These are phyloP conservation scores for Lepraria neglecta DNA, from an alignment of 495 filamentous ascomycete species.

Conservation along the genomic window DNA sequence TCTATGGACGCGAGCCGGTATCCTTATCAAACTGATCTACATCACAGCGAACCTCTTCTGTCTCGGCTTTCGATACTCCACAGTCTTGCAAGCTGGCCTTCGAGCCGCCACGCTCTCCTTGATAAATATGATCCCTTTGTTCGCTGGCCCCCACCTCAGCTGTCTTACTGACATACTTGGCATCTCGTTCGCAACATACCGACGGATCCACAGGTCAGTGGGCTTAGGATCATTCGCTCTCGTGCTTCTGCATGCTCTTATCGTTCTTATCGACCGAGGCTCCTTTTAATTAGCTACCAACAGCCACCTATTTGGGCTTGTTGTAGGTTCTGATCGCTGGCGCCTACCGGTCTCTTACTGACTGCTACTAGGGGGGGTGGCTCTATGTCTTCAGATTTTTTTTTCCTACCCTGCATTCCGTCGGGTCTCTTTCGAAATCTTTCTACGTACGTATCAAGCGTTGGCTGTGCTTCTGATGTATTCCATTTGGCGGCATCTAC, in stretches of 20 bases:
- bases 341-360: neutral
- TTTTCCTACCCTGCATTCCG: neutral
- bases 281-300: neutral
- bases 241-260: neutral
- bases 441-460: constrained; percentile 32
- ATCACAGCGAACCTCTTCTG: constrained; percentile 8
- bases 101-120: neutral
- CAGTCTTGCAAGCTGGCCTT: neutral
- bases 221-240: neutral
- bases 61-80: neutral
- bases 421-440: constrained; percentile 30
- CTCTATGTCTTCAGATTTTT: neutral
- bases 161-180: constrained; percentile 30
- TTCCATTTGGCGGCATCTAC: constrained; percentile 29
- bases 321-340: neutral
- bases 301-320: neutral
- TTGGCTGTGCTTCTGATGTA: constrained; percentile 29
- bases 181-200: constrained; percentile 11
- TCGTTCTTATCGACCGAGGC: neutral
- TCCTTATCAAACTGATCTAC: neutral
- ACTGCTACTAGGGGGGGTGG: neutral
- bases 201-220: neutral
- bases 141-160: constrained; percentile 28
- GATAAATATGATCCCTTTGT: constrained; percentile 14
- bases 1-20: neutral